Evolutionary conservation across 805 yeast species (phyloP).

Genomic region (Hanseniaspora lachancei): DNA sequence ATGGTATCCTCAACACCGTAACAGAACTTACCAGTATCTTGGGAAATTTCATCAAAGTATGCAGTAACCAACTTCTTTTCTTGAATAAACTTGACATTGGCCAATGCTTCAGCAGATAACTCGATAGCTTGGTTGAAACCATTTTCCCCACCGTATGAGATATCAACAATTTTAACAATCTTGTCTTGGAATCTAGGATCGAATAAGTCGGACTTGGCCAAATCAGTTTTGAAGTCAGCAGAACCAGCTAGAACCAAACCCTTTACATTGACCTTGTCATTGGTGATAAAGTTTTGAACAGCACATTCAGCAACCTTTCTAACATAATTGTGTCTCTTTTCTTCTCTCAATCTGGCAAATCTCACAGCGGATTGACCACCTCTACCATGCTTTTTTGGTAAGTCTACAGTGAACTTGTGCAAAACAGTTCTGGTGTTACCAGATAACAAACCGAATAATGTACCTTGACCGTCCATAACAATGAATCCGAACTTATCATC

Average conservation of each 20-base stretch:
- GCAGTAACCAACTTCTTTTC: constrained; percentile 87
- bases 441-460: constrained; percentile 83
- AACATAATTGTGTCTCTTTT: constrained; percentile 95
- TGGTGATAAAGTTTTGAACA: constrained; percentile 90
- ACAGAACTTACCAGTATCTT: constrained; percentile 94
- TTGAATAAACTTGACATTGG: constrained; percentile 94
- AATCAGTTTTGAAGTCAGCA: constrained; percentile 95
- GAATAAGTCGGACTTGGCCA: constrained; percentile 83
- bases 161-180: constrained; percentile 85
- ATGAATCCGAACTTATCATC: constrained; percentile 96
- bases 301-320: constrained; percentile 98
- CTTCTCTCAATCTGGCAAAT: constrained; percentile 97
- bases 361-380: constrained; percentile 99
- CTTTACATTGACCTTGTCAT: constrained; percentile 84
- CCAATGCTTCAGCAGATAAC: constrained; percentile 88
- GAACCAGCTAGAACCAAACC: constrained; percentile 97
- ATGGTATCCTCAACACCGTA: constrained; percentile 94
- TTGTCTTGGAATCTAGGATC: constrained; percentile 79
- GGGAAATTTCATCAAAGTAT: constrained; percentile 94
- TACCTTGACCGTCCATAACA: constrained; percentile 99
- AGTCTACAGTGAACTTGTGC: constrained; percentile 91
- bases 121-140: constrained; percentile 99
- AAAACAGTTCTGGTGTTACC: constrained; percentile 95
- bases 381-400: constrained; percentile 99
- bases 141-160: constrained; percentile 97